Base-by-base conservation (phyloP, 1,284 basidiomycete genomes). In the Cutaneotrichosporon spelunceum region DNA sequence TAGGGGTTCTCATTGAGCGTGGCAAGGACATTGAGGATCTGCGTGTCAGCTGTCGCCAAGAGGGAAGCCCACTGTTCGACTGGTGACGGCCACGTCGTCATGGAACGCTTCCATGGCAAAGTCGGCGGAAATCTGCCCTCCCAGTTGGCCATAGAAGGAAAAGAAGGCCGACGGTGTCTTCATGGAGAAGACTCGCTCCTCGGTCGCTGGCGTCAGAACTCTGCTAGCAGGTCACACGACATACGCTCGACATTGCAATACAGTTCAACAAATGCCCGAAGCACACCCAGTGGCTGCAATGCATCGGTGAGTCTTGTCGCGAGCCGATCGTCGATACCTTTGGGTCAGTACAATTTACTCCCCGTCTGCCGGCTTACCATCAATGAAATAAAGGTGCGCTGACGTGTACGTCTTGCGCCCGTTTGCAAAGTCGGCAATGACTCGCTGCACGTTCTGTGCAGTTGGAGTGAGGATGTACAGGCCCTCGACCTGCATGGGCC, bases 381-480 rank as follows among this genome's bases (percentile, higher is more conserved):
- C 96, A 57, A 95, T 84, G 78, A 99, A 99, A 83, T 96, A 97
- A 61, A 98, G 78, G 78, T 98, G 92, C 0, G 90, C 96, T 0
- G 83, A 89, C 27, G 88, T 87, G 76, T 98, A 99, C 72, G 90
- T 90, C 63, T 85, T 84, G 59, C 80, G 78, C 6, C 83, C 83
- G 11, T 67, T 79, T 10, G 84, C 82, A 73, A 93, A 95, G 79
- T 97, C 94, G 30, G 83, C 85, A 70, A 98, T 89, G 73, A 99
- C 84, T 21, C 93, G 86, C 64, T 96, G 88, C 53, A 98, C 86
- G 76, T 99, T 99, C 80, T 93, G 89, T 3, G 86, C 87, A 1
- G 96, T 99, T 14, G 96, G 91, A 83, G 94, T 95, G 64, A 99
- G 82, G 66, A 99, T 81, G 79, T 99, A 99, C 71, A 98, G 83